phyloP scores from a whole-genome alignment of 1,284 basidiomycete species.

The Tremellales sp. region DNA sequence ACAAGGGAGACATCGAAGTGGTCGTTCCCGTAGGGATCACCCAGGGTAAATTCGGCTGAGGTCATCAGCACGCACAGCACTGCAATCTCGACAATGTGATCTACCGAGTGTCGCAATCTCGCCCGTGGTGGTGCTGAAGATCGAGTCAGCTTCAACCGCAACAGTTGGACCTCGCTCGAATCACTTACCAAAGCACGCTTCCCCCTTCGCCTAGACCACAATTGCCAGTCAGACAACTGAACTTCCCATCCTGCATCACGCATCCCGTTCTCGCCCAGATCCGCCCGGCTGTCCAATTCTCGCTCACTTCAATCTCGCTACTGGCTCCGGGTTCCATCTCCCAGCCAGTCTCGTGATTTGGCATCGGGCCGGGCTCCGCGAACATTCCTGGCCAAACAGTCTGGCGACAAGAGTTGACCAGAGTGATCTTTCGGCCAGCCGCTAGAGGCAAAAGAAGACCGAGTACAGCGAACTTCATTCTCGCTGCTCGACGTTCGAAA shows the following conservation, averaged over 20 bases:
- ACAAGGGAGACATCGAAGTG: slow-evolving; percentile 34
- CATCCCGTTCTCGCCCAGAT: slow-evolving; percentile 35
- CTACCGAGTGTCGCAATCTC: too few relatives aligned
- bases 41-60: slow-evolving; percentile 34
- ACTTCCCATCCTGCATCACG: slow-evolving; percentile 13
- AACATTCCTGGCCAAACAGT: slow-evolving; percentile 29
- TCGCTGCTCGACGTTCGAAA: too few relatives aligned
- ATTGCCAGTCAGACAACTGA: slow-evolving; percentile 24
- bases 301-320: slow-evolving; percentile 16
- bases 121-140: too few relatives aligned
- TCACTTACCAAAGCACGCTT: too few relatives aligned
- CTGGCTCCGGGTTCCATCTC: slow-evolving; percentile 10
- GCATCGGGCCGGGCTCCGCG: slow-evolving; percentile 9
- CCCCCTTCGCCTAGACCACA: slow-evolving; percentile 21
- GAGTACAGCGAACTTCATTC: background rate
- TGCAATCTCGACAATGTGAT: too few relatives aligned
- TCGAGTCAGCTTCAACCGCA: too few relatives aligned
- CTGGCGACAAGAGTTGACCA: slow-evolving; percentile 21
- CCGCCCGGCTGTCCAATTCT: slow-evolving; percentile 23
- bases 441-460: background rate
- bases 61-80: too few relatives aligned
- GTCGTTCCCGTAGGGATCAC: slow-evolving; percentile 11
- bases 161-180: too few relatives aligned
- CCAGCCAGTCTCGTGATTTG: slow-evolving; percentile 27
- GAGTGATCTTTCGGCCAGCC: slow-evolving; percentile 22